These are phyloP conservation scores for Scedosporium dehoogii DNA, from an alignment of 2,329 filamentous ascomycete species.

Conservation along the genomic window DNA sequence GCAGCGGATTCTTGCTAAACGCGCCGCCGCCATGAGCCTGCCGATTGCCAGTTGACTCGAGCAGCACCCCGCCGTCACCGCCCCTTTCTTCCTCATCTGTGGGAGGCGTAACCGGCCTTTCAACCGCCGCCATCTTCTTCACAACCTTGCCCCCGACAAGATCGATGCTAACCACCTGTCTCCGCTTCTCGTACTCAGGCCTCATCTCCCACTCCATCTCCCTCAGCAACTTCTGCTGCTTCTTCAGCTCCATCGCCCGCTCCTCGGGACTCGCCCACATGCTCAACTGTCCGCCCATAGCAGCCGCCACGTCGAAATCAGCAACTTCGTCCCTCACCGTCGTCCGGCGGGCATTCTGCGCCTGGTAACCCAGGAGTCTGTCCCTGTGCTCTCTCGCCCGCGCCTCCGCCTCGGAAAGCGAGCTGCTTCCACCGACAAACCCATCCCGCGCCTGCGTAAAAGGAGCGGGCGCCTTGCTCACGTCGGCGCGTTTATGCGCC, in stretches of 20 bases:
- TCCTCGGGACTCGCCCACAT: constrained; percentile 83
- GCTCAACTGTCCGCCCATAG: constrained; percentile 36
- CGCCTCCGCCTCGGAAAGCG: constrained; percentile 46
- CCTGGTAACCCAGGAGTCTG: constrained; percentile 70
- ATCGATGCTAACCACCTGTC: constrained; percentile 77
- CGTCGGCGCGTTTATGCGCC: constrained; percentile 54
- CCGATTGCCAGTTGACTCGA: constrained; percentile 25
- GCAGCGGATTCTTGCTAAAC: constrained; percentile 59
- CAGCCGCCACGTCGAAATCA: constrained; percentile 44
- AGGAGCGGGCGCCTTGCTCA: constrained; percentile 48
- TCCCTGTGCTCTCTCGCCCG: constrained; percentile 73
- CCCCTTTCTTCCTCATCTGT: constrained; percentile 25
- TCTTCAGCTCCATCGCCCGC: constrained; percentile 71
- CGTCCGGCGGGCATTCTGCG: constrained; percentile 75
- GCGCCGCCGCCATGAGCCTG: constrained; percentile 39
- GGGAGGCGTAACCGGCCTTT: constrained; percentile 45
- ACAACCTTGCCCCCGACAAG: constrained; percentile 69
- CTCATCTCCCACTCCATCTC: constrained; percentile 80
- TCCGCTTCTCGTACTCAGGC: constrained; percentile 83
- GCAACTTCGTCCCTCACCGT: constrained; percentile 77
- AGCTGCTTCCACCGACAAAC: constrained; percentile 8
- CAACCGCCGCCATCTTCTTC: constrained; percentile 55
- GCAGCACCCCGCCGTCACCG: constrained; percentile 16
- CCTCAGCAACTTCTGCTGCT: constrained; percentile 71
- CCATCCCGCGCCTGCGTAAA: constrained; percentile 40